Base-by-base conservation (phyloP, 2,329 filamentous ascomycete species). In the Pseudogymnoascus sp. region DNA sequence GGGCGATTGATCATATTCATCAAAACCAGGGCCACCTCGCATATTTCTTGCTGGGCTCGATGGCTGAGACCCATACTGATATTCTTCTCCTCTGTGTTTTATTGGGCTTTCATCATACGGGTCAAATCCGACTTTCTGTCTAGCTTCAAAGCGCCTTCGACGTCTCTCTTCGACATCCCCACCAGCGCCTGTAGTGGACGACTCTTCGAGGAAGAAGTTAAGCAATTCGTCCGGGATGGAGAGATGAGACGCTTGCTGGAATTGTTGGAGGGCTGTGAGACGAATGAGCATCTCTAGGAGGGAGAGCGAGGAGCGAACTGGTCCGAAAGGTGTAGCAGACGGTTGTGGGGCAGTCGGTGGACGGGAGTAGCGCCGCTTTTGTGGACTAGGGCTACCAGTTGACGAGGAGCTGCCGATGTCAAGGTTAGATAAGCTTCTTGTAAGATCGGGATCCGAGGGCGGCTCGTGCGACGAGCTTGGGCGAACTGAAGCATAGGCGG, bases 241-340 rank as follows among this genome's bases (percentile, higher is more conserved):
- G 11, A 91, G 81, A 68, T 90, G 88, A 0, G 86, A 87, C 62
- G 83, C 80, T 77, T 91, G 88, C 67, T 89, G 84, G 74, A 89
- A 90, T 76, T 91, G 88, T 71, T 91, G 88, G 3, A 90, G 80
- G 0, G 87, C 84, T 1, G 85, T 86, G 29, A 91, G 81, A 61
- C 88, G 87, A 63, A 90, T 81, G 6, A 91, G 81, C 72, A 87
- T 89, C 71, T 91, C 88, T 45, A 91, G 81, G 19, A 90, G 81
- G 4, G 87, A 90, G 5, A 91, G 78, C 0, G 85, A 89, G 0
- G 86, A 87, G 61, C 83, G 83, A 68, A 89, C 83, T 31, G 77
- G 74, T 62, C 76, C 77, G 60, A 78, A 80, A 65, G 68, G 75
- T 61, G 71, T 80, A 66, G 74, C 75, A 11, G 31, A 16, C 14